A percentile compares a stretch with the other conserved stretches of the same genome.
phyloP scores from a whole-genome alignment of 768 basidiomycete genomes.

The Tricholoma saponaceum region DNA sequence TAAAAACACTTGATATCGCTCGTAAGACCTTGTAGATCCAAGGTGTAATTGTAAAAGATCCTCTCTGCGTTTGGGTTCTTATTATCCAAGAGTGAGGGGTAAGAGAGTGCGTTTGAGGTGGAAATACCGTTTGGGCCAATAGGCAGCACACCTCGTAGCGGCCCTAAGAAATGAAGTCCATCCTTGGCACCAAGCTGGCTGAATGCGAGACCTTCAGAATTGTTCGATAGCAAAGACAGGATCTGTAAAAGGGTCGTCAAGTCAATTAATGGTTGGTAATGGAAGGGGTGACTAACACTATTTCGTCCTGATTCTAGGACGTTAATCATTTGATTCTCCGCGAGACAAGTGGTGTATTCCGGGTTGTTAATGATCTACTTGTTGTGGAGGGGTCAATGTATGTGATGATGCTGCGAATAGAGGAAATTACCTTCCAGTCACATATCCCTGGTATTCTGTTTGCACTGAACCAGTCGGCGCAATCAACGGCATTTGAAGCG shows the following conservation, averaged over 20 bases:
- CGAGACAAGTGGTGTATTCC: slow-evolving; percentile 15
- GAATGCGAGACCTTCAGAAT: slow-evolving; percentile 10
- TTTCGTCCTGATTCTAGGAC: slow-evolving; percentile 19
- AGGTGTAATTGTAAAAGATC: slow-evolving; percentile 18
- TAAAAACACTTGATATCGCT: slow-evolving; percentile 17
- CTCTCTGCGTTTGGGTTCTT: background rate
- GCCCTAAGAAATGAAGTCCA: slow-evolving; percentile 21
- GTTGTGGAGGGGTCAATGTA: too few relatives aligned
- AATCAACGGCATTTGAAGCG: slow-evolving; percentile 11
- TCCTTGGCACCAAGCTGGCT: slow-evolving; percentile 13
- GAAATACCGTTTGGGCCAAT: slow-evolving; percentile 18
- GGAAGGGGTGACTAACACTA: slow-evolving; percentile 13
- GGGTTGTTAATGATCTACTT: too few relatives aligned
- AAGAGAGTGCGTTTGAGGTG: background rate
- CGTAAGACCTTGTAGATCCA: slow-evolving; percentile 19
- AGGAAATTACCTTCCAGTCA: background rate
- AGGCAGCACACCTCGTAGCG: slow-evolving; percentile 19
- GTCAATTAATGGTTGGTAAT: background rate
- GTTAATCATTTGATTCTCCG: slow-evolving; percentile 19
- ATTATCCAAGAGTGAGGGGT: background rate
- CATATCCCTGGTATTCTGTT: slow-evolving; percentile 1
- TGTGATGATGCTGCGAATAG: background rate
- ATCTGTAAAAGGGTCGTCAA: background rate
- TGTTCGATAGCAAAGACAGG: background rate
- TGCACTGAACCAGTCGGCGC: slow-evolving; percentile 10